Evolutionary conservation across 805 yeast genomes (phyloP), one percentile per base, ranked within the genome.

Genomic region (Wickerhamomyces chambardii): DNA sequence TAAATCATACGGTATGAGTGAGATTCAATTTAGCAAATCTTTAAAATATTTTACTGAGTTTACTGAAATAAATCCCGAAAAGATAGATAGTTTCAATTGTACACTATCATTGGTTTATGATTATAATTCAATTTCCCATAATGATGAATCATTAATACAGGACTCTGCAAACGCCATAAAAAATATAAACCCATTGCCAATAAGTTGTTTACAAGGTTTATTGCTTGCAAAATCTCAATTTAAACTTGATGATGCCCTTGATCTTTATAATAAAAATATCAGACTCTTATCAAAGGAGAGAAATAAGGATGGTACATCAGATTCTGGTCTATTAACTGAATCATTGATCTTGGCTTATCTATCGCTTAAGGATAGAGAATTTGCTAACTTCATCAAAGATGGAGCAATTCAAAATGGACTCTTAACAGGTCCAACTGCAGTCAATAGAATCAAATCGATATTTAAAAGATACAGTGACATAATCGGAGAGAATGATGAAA

Each of bases 391-490:
- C 30, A 48, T 73, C 11, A 58, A 63, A 40, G 76, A 73, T 30
- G 71, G 70, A 42, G 70, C 74, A 0, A 45, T 59, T 1, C 57
- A 53, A 27, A 65, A 62, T 36, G 56, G 52, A 5, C 31, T 59
- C 5, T 40, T 73, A 3, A 44, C 45, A 14, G 65, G 70, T 25
- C 70, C 64, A 21, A 44, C 46, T 3, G 75, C 71, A 22, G 48
- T 59, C 5, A 58, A 58, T 15, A 46, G 46, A n/a, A 48, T 73
- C 8, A 73, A 70, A 44, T 56, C 49, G 9, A 42, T 61, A 8
- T 61, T 75, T 42, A 64, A 69, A 42, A 57, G 53, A 1, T 75
- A 70, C 46, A 78, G 81, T 9, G 75, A 70, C n/a, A 61, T 70
- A 3, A 51, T 53, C 3, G 73, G 66, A 15, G 59, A 58, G 19